Evolutionary conservation across 2,329 filamentous ascomycete genomes (phyloP).

Genomic region (Biscogniauxia marginata): DNA sequence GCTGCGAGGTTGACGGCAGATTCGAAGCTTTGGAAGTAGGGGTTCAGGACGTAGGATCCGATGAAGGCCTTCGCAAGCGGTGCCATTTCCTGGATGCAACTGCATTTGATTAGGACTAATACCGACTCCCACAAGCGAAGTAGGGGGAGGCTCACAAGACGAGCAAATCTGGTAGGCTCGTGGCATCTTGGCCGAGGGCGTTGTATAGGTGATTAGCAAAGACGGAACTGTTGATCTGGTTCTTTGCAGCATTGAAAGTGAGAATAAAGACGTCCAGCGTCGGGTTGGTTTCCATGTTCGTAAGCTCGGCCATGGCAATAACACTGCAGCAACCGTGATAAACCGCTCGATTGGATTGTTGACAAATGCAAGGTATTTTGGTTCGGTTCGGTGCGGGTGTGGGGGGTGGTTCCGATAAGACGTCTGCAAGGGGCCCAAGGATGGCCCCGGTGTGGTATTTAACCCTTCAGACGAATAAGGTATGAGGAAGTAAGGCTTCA

Average conservation of each 20-base stretch:
- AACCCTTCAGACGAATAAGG: not conserved
- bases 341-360: not conserved
- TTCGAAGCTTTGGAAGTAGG: constrained; percentile 72
- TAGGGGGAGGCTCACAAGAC: constrained; percentile 48
- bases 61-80: constrained; percentile 84
- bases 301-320: constrained; percentile 1
- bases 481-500: not conserved
- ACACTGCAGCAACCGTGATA: not conserved
- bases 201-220: constrained; percentile 71
- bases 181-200: constrained; percentile 50
- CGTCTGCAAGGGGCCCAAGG: not conserved
- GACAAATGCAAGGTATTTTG: not conserved
- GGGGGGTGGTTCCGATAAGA: not conserved
- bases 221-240: constrained; percentile 63
- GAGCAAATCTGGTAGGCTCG: constrained; percentile 51
- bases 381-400: not conserved
- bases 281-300: constrained; percentile 25
- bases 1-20: constrained; percentile 71
- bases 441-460: not conserved
- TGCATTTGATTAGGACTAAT: constrained; percentile 32
- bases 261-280: constrained; percentile 72
- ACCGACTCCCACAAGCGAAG: constrained; percentile 1
- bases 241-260: constrained; percentile 86
- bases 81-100: constrained; percentile 86
- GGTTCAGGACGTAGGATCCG: constrained; percentile 73